Base-by-base conservation (phyloP, 257 asterid species). In the Mentha longifolia region DNA sequence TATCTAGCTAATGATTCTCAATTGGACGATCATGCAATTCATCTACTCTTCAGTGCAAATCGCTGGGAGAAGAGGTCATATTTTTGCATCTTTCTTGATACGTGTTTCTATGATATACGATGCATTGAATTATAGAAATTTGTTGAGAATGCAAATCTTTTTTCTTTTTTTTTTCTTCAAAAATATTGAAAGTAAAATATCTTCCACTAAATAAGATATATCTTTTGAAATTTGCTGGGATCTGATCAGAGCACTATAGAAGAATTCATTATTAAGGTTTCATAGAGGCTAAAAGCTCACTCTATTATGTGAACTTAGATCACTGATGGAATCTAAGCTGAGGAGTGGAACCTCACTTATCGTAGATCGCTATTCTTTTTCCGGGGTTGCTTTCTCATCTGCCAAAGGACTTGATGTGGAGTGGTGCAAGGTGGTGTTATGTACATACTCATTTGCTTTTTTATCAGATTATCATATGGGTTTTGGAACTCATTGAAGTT, bases 31-130 rank as follows among this genome's bases (percentile, higher is more conserved):
- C 97, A 46, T 66, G 88, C 98, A 6, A 88, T 89, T 70, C 97
- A 91, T 88, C 88, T 94, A 28, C 97, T 94, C 81, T 94, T 94
- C 77, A 91, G 96, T 79, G 97, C 97, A 47, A 91, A 94, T 73
- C 97, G 97, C 58, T 94, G 96, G 97, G 97, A 91, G 74, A 94
- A 89, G 76, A 94, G 99, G 99, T 91, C 61, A 42, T 62, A 10
- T 28, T 74, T 59, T 52, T 71, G 49, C 33, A 51, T 43, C 20
- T 7, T 0, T 9, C 12, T 42, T 9, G 47, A 42, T 39, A 15
- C 50, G 4, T 42, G 49, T 55, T 43, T 35, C 33, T 62, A 7
- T 0, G 25, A 28, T 1, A 28, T 68, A 12, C 0, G 55, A 12
- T 20, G n/a, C 5, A 31, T n/a, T n/a, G n/a, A n/a, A n/a, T n/a